Base-by-base conservation (phyloP, 768 basidiomycete species). In the Kwoniella europaea region DNA sequence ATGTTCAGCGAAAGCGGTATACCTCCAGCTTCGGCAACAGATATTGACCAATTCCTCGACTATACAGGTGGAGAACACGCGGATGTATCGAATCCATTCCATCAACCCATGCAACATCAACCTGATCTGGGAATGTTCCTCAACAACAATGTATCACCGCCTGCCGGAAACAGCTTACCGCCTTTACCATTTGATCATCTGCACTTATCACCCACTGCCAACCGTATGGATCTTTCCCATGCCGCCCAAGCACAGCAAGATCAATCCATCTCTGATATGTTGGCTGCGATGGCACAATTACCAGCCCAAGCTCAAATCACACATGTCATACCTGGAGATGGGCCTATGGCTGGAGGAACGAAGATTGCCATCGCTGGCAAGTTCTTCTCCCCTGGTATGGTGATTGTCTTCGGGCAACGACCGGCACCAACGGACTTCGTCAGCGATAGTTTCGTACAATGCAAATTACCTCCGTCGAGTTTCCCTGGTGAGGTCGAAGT, bases 321-420 rank as follows among this genome's bases (percentile, higher is more conserved):
- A 87, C 69, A 88, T 88, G 64, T 84, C 71, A 82, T 85, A 20
- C 85, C 85, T 10, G 79, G 76, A 59, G 84, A 84, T 67, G 85
- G 94, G 13, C 93, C 94, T 10, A 94, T 92, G 22, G 89, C 91
- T 69, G 95, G 95, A 42, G 96, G 96, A 1, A 94, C 93, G 74
- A 94, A 97, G 84, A 91, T 99, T 43, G 98, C 96, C 1, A 86
- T 99, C 18, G 88, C 97, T 7, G 97, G 97, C 10, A 89, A 91
- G 63, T 92, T 94, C 82, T 98, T 99, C 84, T 64, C 79, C 6
- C 81, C 77, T 9, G 84, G 83, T 35, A 78, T 84, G 65, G 89
- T 91, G 64, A 92, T 93, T 75, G 85, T 93, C 2, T 99, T 99
- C 83, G 96, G 96, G 27, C 92, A 91, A 75, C 86, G 89, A 10